phyloP scores from a whole-genome alignment of 2,329 filamentous ascomycete species.

The Ophiosphaerella herpotricha region DNA sequence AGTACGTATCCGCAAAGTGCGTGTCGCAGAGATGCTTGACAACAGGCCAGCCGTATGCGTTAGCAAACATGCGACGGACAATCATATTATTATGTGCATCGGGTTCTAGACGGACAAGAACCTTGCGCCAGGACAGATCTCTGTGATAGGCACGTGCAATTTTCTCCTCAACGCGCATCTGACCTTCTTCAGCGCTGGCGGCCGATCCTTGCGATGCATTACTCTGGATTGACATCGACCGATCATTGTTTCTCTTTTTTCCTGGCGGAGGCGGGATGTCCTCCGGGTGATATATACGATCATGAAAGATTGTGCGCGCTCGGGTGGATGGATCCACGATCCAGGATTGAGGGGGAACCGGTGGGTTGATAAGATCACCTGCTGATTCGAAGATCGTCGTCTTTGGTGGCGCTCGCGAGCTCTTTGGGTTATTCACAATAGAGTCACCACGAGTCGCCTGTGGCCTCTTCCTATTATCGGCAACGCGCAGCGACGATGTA shows the following conservation, averaged over 20 bases:
- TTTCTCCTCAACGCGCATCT: constrained; percentile 94
- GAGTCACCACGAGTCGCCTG: constrained; percentile 57
- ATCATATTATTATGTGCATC: constrained; percentile 99
- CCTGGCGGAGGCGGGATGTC: constrained; percentile 84
- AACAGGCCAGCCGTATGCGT: constrained; percentile 97
- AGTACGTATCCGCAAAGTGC: constrained; percentile 80
- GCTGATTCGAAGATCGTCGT: constrained; percentile 96
- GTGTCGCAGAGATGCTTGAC: constrained; percentile 93
- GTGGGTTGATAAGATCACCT: constrained; percentile 88
- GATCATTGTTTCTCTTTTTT: constrained; percentile 44
- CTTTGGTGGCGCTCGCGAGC: constrained; percentile 74
- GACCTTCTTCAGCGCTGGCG: constrained; percentile 55
- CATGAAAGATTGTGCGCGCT: constrained; percentile 91
- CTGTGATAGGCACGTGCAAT: constrained; percentile 95
- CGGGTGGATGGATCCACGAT: constrained; percentile 81
- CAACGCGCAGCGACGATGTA: constrained; percentile 15
- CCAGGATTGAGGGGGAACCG: constrained; percentile 79
- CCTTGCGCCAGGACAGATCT: constrained; percentile 92
- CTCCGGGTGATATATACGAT: constrained; percentile 89
- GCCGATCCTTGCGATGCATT: constrained; percentile 28
- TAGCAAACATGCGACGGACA: constrained; percentile 93
- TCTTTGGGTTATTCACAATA: constrained; percentile 50
- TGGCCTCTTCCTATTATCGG: constrained; percentile 45
- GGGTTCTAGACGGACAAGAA: constrained; percentile 90
- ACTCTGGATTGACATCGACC: constrained; percentile 47